These are phyloP conservation scores for Pestalotiopsis sp. DNA, from an alignment of 2,329 filamentous ascomycete genomes.

Conservation along the genomic window DNA sequence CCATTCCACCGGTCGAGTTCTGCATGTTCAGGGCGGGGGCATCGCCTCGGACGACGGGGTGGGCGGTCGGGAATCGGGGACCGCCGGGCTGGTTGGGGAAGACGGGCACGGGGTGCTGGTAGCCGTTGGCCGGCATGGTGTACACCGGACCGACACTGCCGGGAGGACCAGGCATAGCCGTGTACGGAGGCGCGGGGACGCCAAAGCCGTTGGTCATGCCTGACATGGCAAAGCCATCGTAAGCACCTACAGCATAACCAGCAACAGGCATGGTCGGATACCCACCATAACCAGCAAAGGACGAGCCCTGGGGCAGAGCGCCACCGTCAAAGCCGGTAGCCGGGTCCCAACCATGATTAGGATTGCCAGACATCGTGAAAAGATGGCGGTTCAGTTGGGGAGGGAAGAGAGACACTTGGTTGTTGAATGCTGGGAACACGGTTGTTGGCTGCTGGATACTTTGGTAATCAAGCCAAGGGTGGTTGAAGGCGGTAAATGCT, in stretches of 20 bases:
- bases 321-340: constrained; percentile 37
- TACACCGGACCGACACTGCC: constrained; percentile 19
- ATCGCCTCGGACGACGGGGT: constrained; percentile 41
- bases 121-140: constrained; percentile 19
- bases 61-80: constrained; percentile 40
- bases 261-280: neutral
- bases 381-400: neutral
- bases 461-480: neutral
- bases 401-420: neutral
- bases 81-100: constrained; percentile 25
- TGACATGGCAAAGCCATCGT: constrained; percentile 17
- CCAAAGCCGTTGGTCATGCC: constrained; percentile 15
- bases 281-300: neutral
- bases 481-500: neutral
- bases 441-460: neutral
- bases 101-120: constrained; percentile 20
- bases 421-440: neutral
- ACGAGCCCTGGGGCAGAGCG: constrained; percentile 13
- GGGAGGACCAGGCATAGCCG: constrained; percentile 14
- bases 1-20: constrained; percentile 57
- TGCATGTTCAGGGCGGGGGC: constrained; percentile 55
- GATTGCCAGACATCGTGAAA: neutral
- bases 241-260: neutral
- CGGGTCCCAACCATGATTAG: constrained; percentile 31
- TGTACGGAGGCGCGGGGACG: neutral